A percentile compares a stretch with the other conserved stretches of the same genome.
Conservation (phyloP, 192 early-diverging fungal species). For the Coemansia sp. region DNA sequence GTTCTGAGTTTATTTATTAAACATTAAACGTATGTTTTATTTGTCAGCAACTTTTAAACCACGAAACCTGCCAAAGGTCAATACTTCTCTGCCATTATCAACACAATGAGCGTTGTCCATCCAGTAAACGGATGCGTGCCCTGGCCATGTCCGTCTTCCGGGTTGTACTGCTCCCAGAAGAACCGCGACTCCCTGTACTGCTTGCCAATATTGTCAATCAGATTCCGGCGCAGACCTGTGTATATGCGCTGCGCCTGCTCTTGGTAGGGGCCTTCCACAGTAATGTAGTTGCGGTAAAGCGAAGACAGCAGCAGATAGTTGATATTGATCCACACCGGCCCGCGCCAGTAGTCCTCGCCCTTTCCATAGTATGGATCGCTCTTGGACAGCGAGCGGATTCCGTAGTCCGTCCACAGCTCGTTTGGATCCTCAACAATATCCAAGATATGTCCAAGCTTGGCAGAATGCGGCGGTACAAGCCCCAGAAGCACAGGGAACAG, state of each 20-base stretch:
- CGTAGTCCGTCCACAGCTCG: slow-evolving; percentile 82
- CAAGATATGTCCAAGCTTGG: slow-evolving; percentile 69
- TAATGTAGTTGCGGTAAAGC: slow-evolving; percentile 66
- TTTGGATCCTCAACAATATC: slow-evolving; percentile 75
- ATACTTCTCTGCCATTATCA: slow-evolving; percentile 87
- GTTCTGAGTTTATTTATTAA: not conserved
- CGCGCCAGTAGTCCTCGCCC: slow-evolving; percentile 95
- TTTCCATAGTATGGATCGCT: slow-evolving; percentile 67
- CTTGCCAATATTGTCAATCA: slow-evolving; percentile 74
- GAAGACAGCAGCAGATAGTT: slow-evolving; percentile 81
- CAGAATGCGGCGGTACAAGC: slow-evolving; percentile 67
- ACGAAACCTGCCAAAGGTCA: not conserved
- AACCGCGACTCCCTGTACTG: slow-evolving; percentile 78
- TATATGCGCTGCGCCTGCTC: slow-evolving; percentile 72
- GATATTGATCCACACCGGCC: slow-evolving; percentile 91
- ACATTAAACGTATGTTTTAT: not conserved
- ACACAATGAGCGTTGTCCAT: slow-evolving; percentile 82
- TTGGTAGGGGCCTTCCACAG: slow-evolving; percentile 66
- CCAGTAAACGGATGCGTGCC: slow-evolving; percentile 95
- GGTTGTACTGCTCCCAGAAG: slow-evolving; percentile 92
- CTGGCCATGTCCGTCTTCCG: slow-evolving; percentile 68
- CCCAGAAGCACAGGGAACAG: slow-evolving; percentile 82
- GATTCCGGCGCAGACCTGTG: slow-evolving; percentile 67
- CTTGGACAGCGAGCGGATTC: slow-evolving; percentile 68
- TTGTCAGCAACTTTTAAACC: not conserved